These are phyloP conservation scores for Penicillium sp. DNA, from an alignment of 2,329 filamentous ascomycete species.

Conservation along the genomic window DNA sequence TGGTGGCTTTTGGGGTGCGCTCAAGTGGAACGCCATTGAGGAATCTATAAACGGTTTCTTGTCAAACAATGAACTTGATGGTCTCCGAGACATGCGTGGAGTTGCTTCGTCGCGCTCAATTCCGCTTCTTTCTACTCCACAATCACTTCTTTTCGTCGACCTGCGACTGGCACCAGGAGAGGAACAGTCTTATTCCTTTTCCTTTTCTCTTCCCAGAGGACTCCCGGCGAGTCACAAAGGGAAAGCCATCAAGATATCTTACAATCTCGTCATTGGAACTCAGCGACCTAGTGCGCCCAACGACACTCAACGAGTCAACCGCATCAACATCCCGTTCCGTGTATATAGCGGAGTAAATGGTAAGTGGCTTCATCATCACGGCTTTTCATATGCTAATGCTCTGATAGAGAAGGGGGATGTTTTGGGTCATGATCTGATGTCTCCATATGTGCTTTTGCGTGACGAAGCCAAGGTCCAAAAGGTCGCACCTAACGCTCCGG, in stretches of 20 bases:
- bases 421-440: conserved; percentile 90
- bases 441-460: conserved; percentile 83
- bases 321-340: conserved; percentile 90
- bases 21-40: conserved; percentile 86
- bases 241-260: conserved; percentile 89
- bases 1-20: conserved; percentile 76
- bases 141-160: conserved; percentile 95
- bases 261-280: conserved; percentile 87
- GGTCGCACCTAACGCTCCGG: conserved; percentile 42
- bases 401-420: conserved; percentile 70
- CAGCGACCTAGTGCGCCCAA: conserved; percentile 77
- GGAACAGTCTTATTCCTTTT: conserved; percentile 82
- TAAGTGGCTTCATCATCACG: conserved; percentile 24
- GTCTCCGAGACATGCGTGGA: conserved; percentile 92
- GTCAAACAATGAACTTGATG: conserved; percentile 84
- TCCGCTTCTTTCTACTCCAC: conserved; percentile 88
- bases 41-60: conserved; percentile 85
- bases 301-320: conserved; percentile 77
- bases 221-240: conserved; percentile 90
- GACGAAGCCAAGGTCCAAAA: conserved; percentile 72
- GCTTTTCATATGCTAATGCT: conserved; percentile 19
- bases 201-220: conserved; percentile 80
- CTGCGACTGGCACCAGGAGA: conserved; percentile 84
- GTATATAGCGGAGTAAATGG: conserved; percentile 90
- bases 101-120: conserved; percentile 82